Evolutionary conservation across 495 filamentous ascomycete species (phyloP), one percentile per base, ranked within the genome.

Genomic region (Penicillium alfredii): DNA sequence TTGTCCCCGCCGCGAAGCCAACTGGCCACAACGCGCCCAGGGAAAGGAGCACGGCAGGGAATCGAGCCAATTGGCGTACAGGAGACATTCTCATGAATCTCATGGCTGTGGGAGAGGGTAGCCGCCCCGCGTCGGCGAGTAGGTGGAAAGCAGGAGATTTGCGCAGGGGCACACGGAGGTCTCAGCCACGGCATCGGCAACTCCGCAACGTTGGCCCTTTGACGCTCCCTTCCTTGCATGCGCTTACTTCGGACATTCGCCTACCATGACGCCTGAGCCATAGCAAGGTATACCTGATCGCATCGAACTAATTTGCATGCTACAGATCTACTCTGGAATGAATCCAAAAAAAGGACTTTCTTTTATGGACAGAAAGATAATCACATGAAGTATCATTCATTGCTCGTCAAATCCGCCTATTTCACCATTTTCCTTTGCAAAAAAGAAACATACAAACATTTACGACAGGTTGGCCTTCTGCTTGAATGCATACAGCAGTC

Each of bases 401-500:
- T 47, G 51, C 55, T 55, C 48, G 40, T 56, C 40, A 52, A 42
- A 47, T 32, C 42, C 45, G 35, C 40, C 33, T 35, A 31, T 40
- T 54, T 28, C 35, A 40, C 30, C 22, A 40, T 33, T 28, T 33
- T 38, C 32, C 24, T 39, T 32, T 16, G 13, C 34, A 36, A 25
- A 37, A 26, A 33, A 14, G 9, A 30, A 36, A n/a, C n/a, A n/a
- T n/a, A n/a, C n/a, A n/a, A n/a, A n/a, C n/a, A 30, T 36, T 33
- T 62, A 71, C 27, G 66, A 53, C 55, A 71, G 47, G 35, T 68
- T 71, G 25, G 79, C 64, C 74, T 76, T 83, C 58, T 69, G 60
- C 73, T 84, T 84, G 71, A 95, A 98, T 13, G 82, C 86, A 43
- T 80, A 80, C 59, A 98, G 82, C 40, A 98, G 68, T 15, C 89